Conservation (phyloP, 257 asterid genomes). For the Solanum stenotomum region DNA sequence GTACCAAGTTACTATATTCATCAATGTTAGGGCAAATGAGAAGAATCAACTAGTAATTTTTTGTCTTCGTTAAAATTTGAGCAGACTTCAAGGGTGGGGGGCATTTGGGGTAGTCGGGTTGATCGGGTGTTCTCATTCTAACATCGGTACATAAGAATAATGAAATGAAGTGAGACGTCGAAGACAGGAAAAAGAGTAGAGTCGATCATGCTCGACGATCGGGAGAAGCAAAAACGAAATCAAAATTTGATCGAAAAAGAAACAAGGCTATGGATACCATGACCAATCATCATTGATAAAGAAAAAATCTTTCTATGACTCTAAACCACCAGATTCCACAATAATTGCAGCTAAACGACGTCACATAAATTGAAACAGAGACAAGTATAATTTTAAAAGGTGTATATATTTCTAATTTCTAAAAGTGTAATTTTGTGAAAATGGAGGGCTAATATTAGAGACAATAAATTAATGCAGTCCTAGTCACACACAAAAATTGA, state of each 20-base stretch:
- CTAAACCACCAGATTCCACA: neutral
- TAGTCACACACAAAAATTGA: neutral
- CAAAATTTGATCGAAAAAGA: fast-evolving
- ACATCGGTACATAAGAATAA: neutral
- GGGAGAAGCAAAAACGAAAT: neutral
- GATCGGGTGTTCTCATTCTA: neutral
- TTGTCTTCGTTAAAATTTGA: no score
- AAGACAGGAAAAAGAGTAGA: neutral
- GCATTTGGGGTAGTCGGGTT: neutral
- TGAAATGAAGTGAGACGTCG: neutral
- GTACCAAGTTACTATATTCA: no score
- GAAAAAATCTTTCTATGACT: no score
- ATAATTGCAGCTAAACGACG: neutral
- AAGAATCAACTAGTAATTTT: no score
- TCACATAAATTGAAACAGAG: neutral
- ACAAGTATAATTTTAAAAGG: neutral
- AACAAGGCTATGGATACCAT: neutral
- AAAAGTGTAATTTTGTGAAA: neutral
- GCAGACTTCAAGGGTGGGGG: neutral
- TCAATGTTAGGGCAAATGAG: neutral
- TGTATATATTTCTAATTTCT: neutral
- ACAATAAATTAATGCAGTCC: neutral
- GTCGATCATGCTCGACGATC: neutral
- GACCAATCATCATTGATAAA: neutral
- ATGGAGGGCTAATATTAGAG: neutral